Percentiles rank a stretch among this genome's conserved stretches.
phyloP scores from a whole-genome alignment of 73 alveolate species.

The Tetrahymena borealis region DNA sequence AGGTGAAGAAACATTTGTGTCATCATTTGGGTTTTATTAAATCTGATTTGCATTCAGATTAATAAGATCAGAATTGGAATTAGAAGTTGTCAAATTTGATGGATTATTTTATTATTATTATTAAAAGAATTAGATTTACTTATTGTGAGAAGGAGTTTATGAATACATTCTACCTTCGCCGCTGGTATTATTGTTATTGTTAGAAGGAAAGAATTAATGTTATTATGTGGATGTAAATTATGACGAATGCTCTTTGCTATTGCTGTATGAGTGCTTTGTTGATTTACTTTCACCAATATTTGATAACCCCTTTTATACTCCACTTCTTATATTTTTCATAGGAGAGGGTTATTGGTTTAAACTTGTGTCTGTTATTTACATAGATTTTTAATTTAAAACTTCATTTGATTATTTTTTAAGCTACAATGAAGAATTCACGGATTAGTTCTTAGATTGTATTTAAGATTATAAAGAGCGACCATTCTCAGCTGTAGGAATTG shows the following conservation, averaged over 20 bases:
- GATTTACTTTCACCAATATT: background rate
- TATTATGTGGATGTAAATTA: background rate
- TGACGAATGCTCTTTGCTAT: background rate
- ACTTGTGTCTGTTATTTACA: background rate
- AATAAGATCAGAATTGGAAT: background rate
- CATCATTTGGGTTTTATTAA: background rate
- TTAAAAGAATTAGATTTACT: background rate
- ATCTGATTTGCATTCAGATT: background rate
- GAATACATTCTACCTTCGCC: background rate
- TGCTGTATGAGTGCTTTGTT: background rate
- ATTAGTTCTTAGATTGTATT: background rate
- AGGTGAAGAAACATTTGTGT: background rate
- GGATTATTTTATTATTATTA: background rate
- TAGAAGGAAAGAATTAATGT: background rate
- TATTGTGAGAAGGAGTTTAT: background rate
- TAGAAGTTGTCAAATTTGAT: background rate
- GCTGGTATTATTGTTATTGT: background rate
- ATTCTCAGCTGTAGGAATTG: background rate
- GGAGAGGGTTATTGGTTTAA: background rate
- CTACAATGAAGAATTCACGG: background rate
- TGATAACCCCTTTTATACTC: background rate
- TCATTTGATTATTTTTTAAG: background rate
- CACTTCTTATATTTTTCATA: background rate
- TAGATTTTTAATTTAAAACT: background rate
- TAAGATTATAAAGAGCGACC: no score